Evolutionary conservation across 768 basidiomycete species (phyloP), one percentile per base, ranked within the genome.

Genomic region (Mycena haematopus): DNA sequence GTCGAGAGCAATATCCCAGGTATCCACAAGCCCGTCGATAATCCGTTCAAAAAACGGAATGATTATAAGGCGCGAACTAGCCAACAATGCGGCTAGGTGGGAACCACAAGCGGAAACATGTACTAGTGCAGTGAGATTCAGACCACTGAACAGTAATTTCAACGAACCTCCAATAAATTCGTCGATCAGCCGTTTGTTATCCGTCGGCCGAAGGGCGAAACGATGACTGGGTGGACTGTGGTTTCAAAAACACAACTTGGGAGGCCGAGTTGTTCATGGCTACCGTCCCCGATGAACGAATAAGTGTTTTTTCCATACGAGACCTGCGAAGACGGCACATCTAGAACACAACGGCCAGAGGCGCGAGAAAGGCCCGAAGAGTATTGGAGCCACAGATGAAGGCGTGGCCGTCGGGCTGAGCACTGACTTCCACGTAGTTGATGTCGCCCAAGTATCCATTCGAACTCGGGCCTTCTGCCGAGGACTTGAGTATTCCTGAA

Each of bases 391-490:
- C 84, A 51, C 86, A 89, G 27, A 93, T 72, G 66, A 92, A 86
- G 0, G 85, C 82, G 69, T 89, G 83, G 9, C 75, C 73, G 46
- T 78, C 75, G 56, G 80, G 82, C 24, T 50, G 56, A n/a, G 53
- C 42, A 14, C 58, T 65, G 58, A 92, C 73, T 66, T 93, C 91
- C 35, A 92, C 89, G 63, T 91, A 92, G 55, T 77, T 77, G 57
- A 90, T 79, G 13, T 73, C 65, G 3, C 78, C 82, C 19, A 83
- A 72, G 9, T 45, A 2, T 52, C 58, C 17, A 22, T 53, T 29
- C 58, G 63, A 52, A 65, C 50, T 24, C 27, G 33, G 49, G 51
- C 46, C 42, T 24, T 50, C 53, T 19, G 29, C 25, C 17, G 36
- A 51, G 56, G n/a, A 50, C 55, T 61, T 83, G 80, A 2, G 79